Percentiles rank a stretch among this genome's conserved stretches.
Conservation (phyloP, 495 filamentous ascomycete genomes). For the Lasiosphaeria ovina region DNA sequence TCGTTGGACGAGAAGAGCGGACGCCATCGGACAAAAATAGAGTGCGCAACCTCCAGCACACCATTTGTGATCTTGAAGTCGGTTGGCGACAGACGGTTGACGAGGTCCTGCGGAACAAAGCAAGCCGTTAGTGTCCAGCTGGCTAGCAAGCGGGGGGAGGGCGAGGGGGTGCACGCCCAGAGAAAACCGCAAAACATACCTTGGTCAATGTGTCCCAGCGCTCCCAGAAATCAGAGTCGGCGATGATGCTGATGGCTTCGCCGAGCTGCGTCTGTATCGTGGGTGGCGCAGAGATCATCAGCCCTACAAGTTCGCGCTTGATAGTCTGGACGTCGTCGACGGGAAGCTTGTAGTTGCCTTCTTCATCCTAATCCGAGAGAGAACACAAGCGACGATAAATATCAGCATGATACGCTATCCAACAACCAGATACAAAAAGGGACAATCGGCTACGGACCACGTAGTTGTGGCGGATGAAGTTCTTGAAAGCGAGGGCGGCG, state of each 20-base stretch:
- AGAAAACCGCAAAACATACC: constrained; percentile 47
- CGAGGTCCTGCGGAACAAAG: constrained; percentile 60
- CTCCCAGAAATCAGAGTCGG: constrained; percentile 95
- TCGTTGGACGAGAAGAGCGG: constrained; percentile 88
- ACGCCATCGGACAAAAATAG: constrained; percentile 95
- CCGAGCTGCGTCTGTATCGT: constrained; percentile 90
- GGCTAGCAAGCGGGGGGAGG: background rate
- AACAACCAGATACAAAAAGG: background rate
- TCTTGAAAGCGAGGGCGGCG: constrained; percentile 96
- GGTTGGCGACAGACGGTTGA: constrained; percentile 74
- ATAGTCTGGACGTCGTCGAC: constrained; percentile 78
- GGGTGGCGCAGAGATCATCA: constrained; percentile 90
- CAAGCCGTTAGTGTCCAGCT: constrained; percentile 5
- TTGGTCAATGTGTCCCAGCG: constrained; percentile 86
- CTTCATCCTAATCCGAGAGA: constrained; percentile 54
- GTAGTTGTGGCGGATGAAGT: constrained; percentile 91
- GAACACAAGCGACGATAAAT: background rate
- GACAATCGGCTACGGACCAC: constrained; percentile 40
- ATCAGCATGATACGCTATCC: background rate
- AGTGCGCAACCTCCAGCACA: constrained; percentile 94
- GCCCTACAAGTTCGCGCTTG: constrained; percentile 87
- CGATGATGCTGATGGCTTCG: constrained; percentile 93
- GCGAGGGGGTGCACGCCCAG: constrained; percentile 21
- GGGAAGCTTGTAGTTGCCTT: constrained; percentile 85
- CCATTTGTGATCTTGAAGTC: constrained; percentile 84